Base-by-base conservation (phyloP, 345 rosid genomes). In the Camelina sativa region DNA sequence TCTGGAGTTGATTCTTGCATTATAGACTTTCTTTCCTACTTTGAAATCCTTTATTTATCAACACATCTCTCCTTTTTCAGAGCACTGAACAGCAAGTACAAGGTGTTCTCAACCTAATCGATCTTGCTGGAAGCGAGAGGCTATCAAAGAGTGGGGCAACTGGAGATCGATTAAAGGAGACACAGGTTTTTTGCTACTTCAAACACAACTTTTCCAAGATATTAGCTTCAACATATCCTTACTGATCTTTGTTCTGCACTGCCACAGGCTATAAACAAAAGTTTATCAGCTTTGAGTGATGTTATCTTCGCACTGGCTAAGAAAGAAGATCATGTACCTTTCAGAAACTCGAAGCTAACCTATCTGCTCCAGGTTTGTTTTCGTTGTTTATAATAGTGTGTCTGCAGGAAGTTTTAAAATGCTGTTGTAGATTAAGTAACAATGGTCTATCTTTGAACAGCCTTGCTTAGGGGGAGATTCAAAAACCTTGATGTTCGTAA, bases 401-500 rank as follows among this genome's bases (percentile, higher is more conserved):
- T 8, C 62, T 8, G 17, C 63, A 59, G 37, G 5, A 11, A 11
- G 11, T 10, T 17, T 35, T 13, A 10, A 2, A 35, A 4, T 17
- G 0, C 7, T 6, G 5, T 17, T 59, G 28, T 17, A 48, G 1
- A 19, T 37, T 37, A 35, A 57, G 41, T 57, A 57, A 59, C 41
- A 58, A 34, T 58, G 8, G 7, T 6, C 0, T 19, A 1, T 37
- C 16, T 19, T 11, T 37, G 10, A 37, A 41, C 47, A 61, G 65
- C 65, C 65, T 38, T 61, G 65, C 65, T 40, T 61, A 61, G 48
- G 50, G 12, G 65, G 65, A 7, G 65, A 61, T 12, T 40, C 65
- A 7, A 61, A 61, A 11, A 61, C 65, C 17, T 61, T 38, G 48
- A 90, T 88, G 96, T 83, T 90, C 35, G 96, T 90, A 32, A 90